phyloP scores from a whole-genome alignment of 495 filamentous ascomycete genomes.

The Penicillium antarcticum region DNA sequence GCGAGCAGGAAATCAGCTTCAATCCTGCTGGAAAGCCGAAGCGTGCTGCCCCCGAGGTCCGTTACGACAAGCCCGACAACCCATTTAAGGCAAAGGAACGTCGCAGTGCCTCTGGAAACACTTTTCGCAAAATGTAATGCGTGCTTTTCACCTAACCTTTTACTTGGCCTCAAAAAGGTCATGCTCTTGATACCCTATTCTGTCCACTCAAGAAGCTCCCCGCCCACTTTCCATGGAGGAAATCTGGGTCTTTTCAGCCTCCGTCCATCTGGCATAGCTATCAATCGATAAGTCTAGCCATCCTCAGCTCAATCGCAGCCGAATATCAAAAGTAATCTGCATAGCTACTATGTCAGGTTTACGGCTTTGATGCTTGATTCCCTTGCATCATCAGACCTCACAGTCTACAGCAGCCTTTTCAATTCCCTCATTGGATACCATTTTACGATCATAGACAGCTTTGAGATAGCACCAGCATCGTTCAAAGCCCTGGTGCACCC shows the following conservation, averaged over 20 bases:
- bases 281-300: background rate
- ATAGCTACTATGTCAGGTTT: background rate
- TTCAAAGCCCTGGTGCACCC: background rate
- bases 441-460: background rate
- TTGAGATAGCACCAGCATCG: background rate
- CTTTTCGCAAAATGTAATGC: conserved; percentile 50
- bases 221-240: background rate
- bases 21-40: conserved; percentile 61
- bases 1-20: conserved; percentile 86
- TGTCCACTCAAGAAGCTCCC: background rate
- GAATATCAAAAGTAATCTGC: background rate
- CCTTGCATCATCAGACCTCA: background rate
- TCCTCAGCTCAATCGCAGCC: background rate
- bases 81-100: conserved; percentile 41
- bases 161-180: background rate
- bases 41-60: conserved; percentile 27
- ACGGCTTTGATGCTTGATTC: background rate
- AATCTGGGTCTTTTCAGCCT: background rate
- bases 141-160: background rate
- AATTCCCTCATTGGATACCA: background rate
- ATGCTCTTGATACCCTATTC: background rate
- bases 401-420: background rate
- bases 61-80: conserved; percentile 23
- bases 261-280: background rate
- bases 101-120: conserved; percentile 51